A percentile compares a stretch with the other conserved stretches of the same genome.
phyloP scores from a whole-genome alignment of 2,329 filamentous ascomycete genomes.

The Penicillium brasilianum region DNA sequence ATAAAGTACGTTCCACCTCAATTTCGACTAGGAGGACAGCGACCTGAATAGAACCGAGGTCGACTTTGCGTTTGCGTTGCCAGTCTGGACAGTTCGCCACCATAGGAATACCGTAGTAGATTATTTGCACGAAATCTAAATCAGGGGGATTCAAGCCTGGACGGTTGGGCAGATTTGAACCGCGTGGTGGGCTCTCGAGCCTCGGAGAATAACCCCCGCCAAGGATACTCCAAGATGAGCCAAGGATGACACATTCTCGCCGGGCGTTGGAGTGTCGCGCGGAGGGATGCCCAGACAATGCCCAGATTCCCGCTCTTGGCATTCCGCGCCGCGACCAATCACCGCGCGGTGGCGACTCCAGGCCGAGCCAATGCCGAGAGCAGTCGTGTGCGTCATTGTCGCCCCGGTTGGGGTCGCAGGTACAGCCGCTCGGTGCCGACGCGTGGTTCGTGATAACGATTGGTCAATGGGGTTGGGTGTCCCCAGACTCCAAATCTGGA shows the following conservation, averaged over 20 bases:
- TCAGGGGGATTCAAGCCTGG: slow-evolving; percentile 10
- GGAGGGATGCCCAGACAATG: slow-evolving; percentile 21
- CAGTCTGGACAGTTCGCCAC: neutral
- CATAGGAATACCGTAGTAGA: neutral
- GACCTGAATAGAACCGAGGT: neutral
- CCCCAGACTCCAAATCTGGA: slow-evolving; percentile 21
- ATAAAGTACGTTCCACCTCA: neutral
- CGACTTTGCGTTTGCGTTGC: neutral
- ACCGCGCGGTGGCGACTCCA: slow-evolving; percentile 6
- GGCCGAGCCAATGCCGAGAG: slow-evolving; percentile 26
- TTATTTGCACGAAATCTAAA: neutral
- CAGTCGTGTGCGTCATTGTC: slow-evolving; percentile 32
- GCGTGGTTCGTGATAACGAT: slow-evolving; percentile 17
- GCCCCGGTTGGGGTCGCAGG: slow-evolving; percentile 6
- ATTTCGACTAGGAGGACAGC: neutral
- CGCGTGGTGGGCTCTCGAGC: slow-evolving; percentile 20
- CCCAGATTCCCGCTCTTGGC: slow-evolving; percentile 31
- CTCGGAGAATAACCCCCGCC: slow-evolving; percentile 20
- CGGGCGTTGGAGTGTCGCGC: slow-evolving; percentile 16
- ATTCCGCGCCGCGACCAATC: slow-evolving; percentile 25
- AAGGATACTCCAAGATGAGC: slow-evolving; percentile 27
- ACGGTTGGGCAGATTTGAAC: slow-evolving; percentile 28
- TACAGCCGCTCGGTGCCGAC: slow-evolving; percentile 15
- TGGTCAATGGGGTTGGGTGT: slow-evolving; percentile 16
- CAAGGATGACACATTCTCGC: slow-evolving; percentile 24